Percentiles rank a stretch among this genome's conserved stretches.
phyloP scores from a whole-genome alignment of 441 rosid species.

The Adansonia rubrostipa region DNA sequence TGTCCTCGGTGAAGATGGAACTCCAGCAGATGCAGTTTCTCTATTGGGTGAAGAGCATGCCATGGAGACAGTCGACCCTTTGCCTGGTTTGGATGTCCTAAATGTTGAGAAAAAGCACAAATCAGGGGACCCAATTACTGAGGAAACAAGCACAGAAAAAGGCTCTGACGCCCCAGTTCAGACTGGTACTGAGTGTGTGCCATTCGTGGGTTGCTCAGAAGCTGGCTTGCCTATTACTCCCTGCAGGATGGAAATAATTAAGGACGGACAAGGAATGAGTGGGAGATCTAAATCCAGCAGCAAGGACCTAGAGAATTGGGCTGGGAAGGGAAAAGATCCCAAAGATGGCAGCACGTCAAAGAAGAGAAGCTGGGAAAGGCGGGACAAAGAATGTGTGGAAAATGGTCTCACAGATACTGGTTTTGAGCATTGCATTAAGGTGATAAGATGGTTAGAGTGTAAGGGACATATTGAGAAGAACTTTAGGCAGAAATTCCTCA shows the following conservation, averaged over 20 bases:
- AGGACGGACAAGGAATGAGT: conserved; percentile 54
- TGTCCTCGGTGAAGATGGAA: conserved; percentile 32
- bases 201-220: conserved; percentile 44
- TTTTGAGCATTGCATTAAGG: conserved; percentile 76
- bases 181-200: conserved; percentile 50
- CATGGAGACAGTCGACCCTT: conserved; percentile 26
- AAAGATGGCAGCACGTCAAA: conserved; percentile 62
- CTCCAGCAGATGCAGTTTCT: conserved; percentile 37
- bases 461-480: conserved; percentile 85
- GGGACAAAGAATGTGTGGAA: conserved; percentile 49
- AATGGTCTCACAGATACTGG: conserved; percentile 56
- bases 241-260: conserved; percentile 64
- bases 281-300: conserved; percentile 50
- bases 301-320: conserved; percentile 54
- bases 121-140: conserved; percentile 38
- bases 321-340: conserved; percentile 52
- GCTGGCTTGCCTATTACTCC: conserved; percentile 79
- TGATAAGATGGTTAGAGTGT: conserved; percentile 75
- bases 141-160: conserved; percentile 47
- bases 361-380: conserved; percentile 52
- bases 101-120: conserved; percentile 44
- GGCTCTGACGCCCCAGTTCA: conserved; percentile 46
- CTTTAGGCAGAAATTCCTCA: conserved; percentile 89
- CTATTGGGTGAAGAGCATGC: conserved; percentile 40
- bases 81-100: conserved; percentile 38